Evolutionary conservation across 805 yeast species (phyloP), one percentile per base, ranked within the genome.

Genomic region (Myxozyma geophila): DNA sequence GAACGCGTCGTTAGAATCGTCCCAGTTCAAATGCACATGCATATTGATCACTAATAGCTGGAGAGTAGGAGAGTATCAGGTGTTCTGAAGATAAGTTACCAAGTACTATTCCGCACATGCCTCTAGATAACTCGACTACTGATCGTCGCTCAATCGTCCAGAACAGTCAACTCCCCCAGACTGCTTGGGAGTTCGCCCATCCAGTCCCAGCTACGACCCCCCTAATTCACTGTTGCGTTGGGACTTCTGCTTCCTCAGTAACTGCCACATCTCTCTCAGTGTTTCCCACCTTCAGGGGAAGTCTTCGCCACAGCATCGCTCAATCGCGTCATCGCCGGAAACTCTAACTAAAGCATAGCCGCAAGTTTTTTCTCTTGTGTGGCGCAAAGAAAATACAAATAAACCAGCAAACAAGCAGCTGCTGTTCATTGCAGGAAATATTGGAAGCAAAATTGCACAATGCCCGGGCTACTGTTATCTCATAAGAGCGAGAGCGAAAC

Each of bases 391-490:
- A 52, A 8, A 19, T 19, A 40, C 21, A 10, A 2, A 40, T 12
- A 17, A 13, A 17, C 47, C 17, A 43, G 15, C 5, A 9, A 43
- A 4, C 5, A 9, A n/a, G 10, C 15, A 8, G 15, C 17, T 43
- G 9, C 47, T 43, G 21, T n/a, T 43, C 15, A 43, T 4, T 12
- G 9, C 47, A n/a, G 41, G 15, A n/a, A 8, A 8, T 21, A 23
- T 35, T 53, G 39, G 15, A 12, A 41, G 21, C 5, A 40, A 28
- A 28, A 28, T 28, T 28, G 28, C 5, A 57, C 13, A 17, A 61
- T 61, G 66, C 61, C 67, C 8, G 64, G 60, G 41, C 54, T 68
- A 15, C 48, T 68, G 15, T 47, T 66, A 7, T 56, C 63, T 28
- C 63, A 63, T 33, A 60, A 53, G 41, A 67, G 71, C 51, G 54